Evolutionary conservation across 2,329 filamentous ascomycete genomes (phyloP), one percentile per base, ranked within the genome.

Genomic region (Ilyonectria robusta): DNA sequence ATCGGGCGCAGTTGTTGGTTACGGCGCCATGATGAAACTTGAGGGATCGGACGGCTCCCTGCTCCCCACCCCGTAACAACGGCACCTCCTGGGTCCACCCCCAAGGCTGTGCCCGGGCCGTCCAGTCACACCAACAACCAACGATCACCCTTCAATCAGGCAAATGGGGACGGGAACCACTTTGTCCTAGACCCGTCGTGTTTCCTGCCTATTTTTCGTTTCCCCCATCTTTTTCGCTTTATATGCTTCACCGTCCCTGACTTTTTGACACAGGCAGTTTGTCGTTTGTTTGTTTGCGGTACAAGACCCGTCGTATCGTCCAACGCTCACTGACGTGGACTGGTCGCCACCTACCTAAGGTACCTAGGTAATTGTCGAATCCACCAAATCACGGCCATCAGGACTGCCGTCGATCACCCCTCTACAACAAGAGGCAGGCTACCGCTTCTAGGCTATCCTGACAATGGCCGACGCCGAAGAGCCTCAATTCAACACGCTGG

Each of bases 391-490:
- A 15, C 23, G n/a, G 19, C 23, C 26, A 23, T 29, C 35, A 29
- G 46, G 13, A 17, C 54, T 31, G n/a, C 11, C 31, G 50, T 53
- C n/a, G n/a, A 42, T 5, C 40, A 42, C 40, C n/a, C 33, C 15
- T 48, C 50, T 35, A 53, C 31, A 46, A 35, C 35, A 42, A 42
- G 37, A 35, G 37, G 8, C 53, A 11, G 50, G n/a, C 40, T 58
- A 44, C 35, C 10, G 23, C n/a, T 15, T 29, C 29, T 11, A 57
- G 37, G 29, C n/a, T 47, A 29, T 51, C 54, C 11, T 31, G 31
- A 70, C 57, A 65, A 91, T 91, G 89, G 84, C 88, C 8, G 89
- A 91, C 59, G 82, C 85, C 50, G 87, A 90, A 72, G 89, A 91
- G 75, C 88, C 88, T 44, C 86, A 86, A 68, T 91, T 89, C 78